A percentile compares a stretch with the other conserved stretches of the same genome.
Evolutionary conservation across 768 basidiomycete genomes (phyloP).

Genomic region (Scleroderma bovista): DNA sequence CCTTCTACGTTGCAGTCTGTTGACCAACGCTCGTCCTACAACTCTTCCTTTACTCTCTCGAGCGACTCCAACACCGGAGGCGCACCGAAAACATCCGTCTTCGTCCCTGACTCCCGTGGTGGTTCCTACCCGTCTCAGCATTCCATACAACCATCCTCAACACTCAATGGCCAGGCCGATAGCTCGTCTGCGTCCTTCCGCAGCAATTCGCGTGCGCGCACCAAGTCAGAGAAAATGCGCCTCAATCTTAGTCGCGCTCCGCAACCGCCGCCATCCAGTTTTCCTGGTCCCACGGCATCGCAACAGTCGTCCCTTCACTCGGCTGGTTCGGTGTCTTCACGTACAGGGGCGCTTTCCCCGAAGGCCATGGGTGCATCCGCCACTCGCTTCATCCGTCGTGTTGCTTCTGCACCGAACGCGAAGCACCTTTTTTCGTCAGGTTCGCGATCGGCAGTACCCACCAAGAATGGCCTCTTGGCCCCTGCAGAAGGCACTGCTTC

Average conservation of each 20-base stretch:
- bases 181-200: conserved; percentile 23
- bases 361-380: conserved; percentile 68
- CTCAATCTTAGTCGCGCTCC: conserved; percentile 43
- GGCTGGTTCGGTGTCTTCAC: conserved; percentile 23
- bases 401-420: conserved; percentile 94
- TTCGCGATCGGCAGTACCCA: conserved; percentile 52
- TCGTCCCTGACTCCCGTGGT: conserved; percentile 23
- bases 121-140: conserved; percentile 8
- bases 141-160: conserved; percentile 4
- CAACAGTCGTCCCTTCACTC: conserved; percentile 38
- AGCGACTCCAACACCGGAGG: conserved; percentile 54
- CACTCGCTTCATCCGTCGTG: conserved; percentile 87
- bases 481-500: conserved; percentile 59
- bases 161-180: conserved; percentile 10
- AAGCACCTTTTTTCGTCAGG: conserved; percentile 78
- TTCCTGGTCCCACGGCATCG: conserved; percentile 28
- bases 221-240: conserved; percentile 46
- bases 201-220: conserved; percentile 23
- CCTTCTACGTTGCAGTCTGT: conserved; percentile 48
- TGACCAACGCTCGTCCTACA: conserved; percentile 69
- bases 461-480: conserved; percentile 74
- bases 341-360: conserved; percentile 55
- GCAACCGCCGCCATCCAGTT: conserved; percentile 26
- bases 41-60: conserved; percentile 72
- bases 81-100: conserved; percentile 25